A percentile compares a stretch with the other conserved stretches of the same genome.
Conservation (phyloP, 2,329 filamentous ascomycete species). For the Didymella arachidicola region DNA sequence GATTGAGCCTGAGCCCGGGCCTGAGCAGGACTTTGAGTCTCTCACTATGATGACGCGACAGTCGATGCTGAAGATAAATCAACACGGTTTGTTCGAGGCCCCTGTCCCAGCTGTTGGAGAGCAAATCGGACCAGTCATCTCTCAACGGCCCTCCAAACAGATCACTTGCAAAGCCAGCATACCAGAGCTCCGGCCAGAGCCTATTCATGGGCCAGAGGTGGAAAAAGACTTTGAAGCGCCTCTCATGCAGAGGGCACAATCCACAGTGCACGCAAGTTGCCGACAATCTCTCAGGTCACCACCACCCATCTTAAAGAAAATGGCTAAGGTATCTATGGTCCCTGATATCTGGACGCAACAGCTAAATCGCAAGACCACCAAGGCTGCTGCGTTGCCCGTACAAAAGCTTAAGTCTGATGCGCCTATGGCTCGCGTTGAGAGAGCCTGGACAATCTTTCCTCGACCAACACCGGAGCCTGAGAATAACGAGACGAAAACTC, state of each 20-base stretch:
- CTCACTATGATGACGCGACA: no score
- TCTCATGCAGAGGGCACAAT: background rate
- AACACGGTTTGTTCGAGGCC: no score
- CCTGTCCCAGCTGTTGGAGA: no score
- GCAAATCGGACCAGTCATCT: no score
- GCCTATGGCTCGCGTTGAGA: no score
- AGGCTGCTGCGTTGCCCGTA: background rate
- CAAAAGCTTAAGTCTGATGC: background rate
- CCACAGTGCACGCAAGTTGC: background rate
- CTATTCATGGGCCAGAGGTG: background rate
- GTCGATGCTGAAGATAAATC: no score
- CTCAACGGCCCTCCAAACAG: no score
- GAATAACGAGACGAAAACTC: background rate
- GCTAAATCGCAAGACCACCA: background rate
- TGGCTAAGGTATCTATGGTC: background rate
- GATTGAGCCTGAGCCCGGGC: background rate
- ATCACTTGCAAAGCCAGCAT: no score
- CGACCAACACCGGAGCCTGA: constrained; percentile 1
- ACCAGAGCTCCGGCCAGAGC: background rate
- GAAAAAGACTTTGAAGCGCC: background rate
- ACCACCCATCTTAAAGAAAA: background rate
- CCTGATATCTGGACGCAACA: background rate
- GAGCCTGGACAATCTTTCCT: background rate
- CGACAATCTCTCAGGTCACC: background rate
- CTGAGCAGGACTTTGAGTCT: no score